These are phyloP conservation scores for Artemisia tridentata DNA, from an alignment of 129 eudicot species.

Conservation along the genomic window DNA sequence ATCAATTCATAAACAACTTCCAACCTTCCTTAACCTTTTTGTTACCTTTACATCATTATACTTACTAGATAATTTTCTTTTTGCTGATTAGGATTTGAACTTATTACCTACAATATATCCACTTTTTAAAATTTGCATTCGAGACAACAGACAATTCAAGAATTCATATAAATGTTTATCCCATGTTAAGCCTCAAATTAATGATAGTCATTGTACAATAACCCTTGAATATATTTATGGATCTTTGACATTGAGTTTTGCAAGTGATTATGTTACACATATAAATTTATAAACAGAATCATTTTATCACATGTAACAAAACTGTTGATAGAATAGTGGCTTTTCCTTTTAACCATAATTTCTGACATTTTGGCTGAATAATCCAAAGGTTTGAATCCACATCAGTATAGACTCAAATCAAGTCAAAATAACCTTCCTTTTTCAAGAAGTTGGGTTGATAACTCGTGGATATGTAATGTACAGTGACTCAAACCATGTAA, in stretches of 20 bases:
- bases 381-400: too few relatives aligned
- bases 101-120: not conserved
- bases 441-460: too few relatives aligned
- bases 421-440: too few relatives aligned
- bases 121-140: not conserved
- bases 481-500: too few relatives aligned
- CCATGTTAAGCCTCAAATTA: not conserved
- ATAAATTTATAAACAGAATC: not conserved
- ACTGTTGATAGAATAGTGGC: not conserved
- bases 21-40: constrained; percentile 25
- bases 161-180: too few relatives aligned
- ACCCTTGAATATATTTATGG: not conserved
- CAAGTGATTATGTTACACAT: not conserved
- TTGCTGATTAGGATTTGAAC: not conserved
- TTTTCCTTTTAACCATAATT: too few relatives aligned
- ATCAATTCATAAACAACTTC: constrained; percentile 31
- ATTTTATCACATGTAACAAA: not conserved
- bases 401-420: too few relatives aligned
- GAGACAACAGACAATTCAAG: too few relatives aligned
- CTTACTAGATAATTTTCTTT: not conserved
- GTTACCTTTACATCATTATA: constrained; percentile 6
- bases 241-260: not conserved
- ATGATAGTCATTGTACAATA: not conserved
- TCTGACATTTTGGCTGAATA: too few relatives aligned
- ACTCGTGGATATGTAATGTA: too few relatives aligned